A percentile compares a stretch with the other conserved stretches of the same genome.
Evolutionary conservation across 106 monocot genomes (phyloP).

Genomic region (Dioscorea dumetorum): DNA sequence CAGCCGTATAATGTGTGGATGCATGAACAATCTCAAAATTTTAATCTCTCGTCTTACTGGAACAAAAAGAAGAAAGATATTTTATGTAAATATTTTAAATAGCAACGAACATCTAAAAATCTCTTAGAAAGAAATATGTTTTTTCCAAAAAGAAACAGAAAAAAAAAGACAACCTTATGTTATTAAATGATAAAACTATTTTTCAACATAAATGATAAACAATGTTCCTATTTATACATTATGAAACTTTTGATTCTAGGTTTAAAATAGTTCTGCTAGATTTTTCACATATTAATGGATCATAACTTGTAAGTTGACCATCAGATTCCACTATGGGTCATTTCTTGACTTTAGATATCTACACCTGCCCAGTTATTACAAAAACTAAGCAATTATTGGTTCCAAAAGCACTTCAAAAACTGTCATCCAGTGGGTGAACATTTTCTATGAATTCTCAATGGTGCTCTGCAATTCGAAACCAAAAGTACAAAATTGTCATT

Average conservation of each 20-base stretch:
- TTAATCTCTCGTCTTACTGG: constrained; percentile 6
- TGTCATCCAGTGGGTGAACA: too few species aligned
- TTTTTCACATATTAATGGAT: not conserved
- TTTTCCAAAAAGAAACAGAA: too few species aligned
- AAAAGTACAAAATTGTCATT: not conserved
- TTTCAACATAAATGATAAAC: too few species aligned
- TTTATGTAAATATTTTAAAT: not conserved
- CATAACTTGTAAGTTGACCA: not conserved
- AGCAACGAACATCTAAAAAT: too few species aligned
- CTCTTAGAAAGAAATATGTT: too few species aligned
- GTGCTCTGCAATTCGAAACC: not conserved
- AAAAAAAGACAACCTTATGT: too few species aligned
- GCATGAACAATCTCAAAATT: constrained; percentile 9
- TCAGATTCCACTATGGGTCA: not conserved
- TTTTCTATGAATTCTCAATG: too few species aligned
- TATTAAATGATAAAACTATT: too few species aligned
- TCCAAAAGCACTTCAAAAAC: too few species aligned
- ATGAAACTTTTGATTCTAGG: not conserved
- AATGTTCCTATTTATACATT: too few species aligned
- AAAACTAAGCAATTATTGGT: too few species aligned
- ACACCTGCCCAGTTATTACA: too few species aligned
- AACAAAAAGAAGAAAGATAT: not conserved
- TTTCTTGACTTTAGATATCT: not conserved
- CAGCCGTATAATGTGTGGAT: constrained; percentile 4
- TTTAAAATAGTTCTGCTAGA: not conserved